Evolutionary conservation across 2,329 filamentous ascomycete genomes (phyloP).

Genomic region (Pyrenophora teres): DNA sequence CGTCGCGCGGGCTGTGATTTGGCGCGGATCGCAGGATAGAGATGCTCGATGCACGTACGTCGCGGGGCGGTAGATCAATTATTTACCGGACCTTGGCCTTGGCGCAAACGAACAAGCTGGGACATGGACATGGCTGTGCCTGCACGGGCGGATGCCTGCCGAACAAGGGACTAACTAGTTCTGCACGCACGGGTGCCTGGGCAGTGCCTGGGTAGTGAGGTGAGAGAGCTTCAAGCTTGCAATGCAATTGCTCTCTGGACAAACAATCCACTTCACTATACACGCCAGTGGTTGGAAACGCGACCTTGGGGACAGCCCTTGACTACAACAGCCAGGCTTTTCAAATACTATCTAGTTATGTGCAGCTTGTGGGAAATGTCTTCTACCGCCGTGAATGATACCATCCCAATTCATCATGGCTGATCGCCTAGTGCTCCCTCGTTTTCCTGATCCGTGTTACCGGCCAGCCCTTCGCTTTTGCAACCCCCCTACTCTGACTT

Average conservation of each 20-base stretch:
- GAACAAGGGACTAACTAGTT: constrained; percentile 6
- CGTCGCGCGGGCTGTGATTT: constrained; percentile 28
- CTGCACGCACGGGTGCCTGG: not conserved
- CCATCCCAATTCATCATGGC: constrained; percentile 34
- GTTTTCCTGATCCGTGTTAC: constrained; percentile 11
- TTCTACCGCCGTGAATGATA: constrained; percentile 35
- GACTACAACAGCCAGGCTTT: constrained; percentile 30
- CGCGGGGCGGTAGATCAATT: constrained; percentile 16
- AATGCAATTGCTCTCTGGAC: too few relatives aligned
- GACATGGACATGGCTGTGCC: not conserved
- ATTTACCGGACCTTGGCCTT: constrained; percentile 16
- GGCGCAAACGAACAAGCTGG: constrained; percentile 19
- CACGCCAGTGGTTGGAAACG: not conserved
- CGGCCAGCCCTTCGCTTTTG: constrained; percentile 14
- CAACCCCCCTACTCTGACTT: constrained; percentile 52
- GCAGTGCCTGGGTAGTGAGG: not conserved
- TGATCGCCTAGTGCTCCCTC: constrained; percentile 33
- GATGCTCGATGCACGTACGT: constrained; percentile 16
- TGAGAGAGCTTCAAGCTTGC: not conserved
- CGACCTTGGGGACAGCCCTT: constrained; percentile 21
- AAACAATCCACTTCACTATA: not conserved
- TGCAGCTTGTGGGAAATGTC: constrained; percentile 39
- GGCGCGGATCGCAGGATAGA: constrained; percentile 20
- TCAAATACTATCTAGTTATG: constrained; percentile 45
- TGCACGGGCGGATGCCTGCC: constrained; percentile 4